These are phyloP conservation scores for Lentinus tigrinus DNA, from an alignment of 768 basidiomycete species.

Conservation along the genomic window DNA sequence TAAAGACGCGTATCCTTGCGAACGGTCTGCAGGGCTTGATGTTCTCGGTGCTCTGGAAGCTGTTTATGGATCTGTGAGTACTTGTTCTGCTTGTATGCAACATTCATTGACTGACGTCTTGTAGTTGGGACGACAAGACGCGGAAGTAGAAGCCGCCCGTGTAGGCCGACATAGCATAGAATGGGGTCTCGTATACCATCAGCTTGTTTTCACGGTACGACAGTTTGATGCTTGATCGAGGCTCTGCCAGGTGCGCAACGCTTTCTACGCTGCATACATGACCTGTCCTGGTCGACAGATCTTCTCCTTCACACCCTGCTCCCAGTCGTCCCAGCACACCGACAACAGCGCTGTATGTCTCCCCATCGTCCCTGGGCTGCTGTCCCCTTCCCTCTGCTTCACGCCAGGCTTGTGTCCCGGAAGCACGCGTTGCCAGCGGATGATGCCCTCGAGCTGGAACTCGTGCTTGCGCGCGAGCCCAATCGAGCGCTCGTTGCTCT, in stretches of 20 bases:
- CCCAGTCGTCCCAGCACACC: constrained; percentile 63
- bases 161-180: background rate
- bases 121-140: background rate
- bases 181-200: no score
- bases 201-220: no score
- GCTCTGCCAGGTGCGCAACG: no score
- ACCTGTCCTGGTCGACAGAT: constrained; percentile 11
- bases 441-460: constrained; percentile 51
- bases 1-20: constrained; percentile 85
- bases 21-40: constrained; percentile 91
- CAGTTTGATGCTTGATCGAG: background rate
- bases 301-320: constrained; percentile 27
- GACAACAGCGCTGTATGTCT: constrained; percentile 49
- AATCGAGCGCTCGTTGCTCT: constrained; percentile 46
- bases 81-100: background rate
- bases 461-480: constrained; percentile 57
- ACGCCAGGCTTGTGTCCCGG: constrained; percentile 28
- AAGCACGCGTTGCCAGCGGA: constrained; percentile 56
- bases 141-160: background rate
- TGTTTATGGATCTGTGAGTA: constrained; percentile 85
- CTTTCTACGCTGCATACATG: background rate
- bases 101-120: background rate
- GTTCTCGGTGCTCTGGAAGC: constrained; percentile 89
- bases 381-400: constrained; percentile 20
- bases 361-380: constrained; percentile 30